Base-by-base conservation (phyloP, 306 rosid species). In the Sicyos edulis region DNA sequence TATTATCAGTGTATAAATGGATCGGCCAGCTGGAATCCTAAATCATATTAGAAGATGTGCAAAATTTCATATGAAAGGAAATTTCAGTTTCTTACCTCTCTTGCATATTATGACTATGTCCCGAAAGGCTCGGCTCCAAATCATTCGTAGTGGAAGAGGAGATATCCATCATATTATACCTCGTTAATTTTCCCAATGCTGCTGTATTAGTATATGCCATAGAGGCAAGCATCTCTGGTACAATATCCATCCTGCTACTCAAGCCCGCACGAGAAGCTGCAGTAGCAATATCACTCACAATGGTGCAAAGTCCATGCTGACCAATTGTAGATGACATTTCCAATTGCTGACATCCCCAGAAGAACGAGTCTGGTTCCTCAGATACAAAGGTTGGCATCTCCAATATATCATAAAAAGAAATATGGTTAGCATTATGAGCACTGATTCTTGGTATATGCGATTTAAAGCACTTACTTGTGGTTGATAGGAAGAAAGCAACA, bases 271-370 rank as follows among this genome's bases (percentile, higher is more conserved):
- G 76, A 52, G 85, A 84, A 78, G 85, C 90, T 13, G 77, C 73
- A 19, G 83, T 85, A 75, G 81, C 76, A 59, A 88, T 72, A 70
- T 54, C 75, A 75, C 85, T 87, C 40, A 87, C 85, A 61, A 83
- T 86, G 63, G 81, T 84, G 80, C 90, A 88, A 78, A 88, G 88
- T 54, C 96, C 98, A 86, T 90, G 96, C 53, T 34, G 81, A 14
- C 87, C 88, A 78, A 85, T 77, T 58, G 89, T 77, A 4, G 93
- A 87, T 75, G 84, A 87, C 91, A 92, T 82, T 78, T 44, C 51
- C 57, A 76, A 76, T 79, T 78, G 92, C 75, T 80, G 88, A 75
- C 87, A 84, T 72, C 81, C 82, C 85, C 88, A 83, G 64, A 70
- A 62, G 74, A 75, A 71, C 37, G 84, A 71, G 76, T 77, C 89